Conservation (phyloP, 2,329 filamentous ascomycete species). For the Botrytis fragariae region DNA sequence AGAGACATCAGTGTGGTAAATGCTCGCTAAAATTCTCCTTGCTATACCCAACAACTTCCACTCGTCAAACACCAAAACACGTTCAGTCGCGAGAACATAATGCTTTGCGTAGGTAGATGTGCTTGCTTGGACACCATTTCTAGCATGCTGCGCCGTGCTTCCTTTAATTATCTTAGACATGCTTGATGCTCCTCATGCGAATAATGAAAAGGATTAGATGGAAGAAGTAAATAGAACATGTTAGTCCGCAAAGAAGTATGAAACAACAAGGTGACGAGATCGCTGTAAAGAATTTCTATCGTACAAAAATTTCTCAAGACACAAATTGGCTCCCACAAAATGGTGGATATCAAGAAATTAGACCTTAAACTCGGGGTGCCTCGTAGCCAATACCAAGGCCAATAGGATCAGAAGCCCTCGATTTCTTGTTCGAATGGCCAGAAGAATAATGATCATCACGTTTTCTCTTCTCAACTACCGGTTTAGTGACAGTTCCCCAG, state of each 20-base stretch:
- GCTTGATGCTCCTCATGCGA: neutral
- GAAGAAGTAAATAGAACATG: neutral
- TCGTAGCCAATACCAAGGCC: conserved; percentile 54
- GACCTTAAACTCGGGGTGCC: conserved; percentile 18
- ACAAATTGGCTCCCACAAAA: neutral
- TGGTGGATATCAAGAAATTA: neutral
- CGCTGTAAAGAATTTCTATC: neutral
- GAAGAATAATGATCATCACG: conserved; percentile 25
- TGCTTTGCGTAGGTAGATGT: neutral
- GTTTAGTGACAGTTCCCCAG: conserved; percentile 58
- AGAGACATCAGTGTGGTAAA: neutral
- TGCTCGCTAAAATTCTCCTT: neutral
- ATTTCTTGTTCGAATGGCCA: conserved; percentile 46
- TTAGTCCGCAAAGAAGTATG: neutral
- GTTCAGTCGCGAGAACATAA: neutral
- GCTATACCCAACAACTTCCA: neutral
- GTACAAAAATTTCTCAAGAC: neutral
- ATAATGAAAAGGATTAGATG: neutral
- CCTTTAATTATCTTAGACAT: neutral
- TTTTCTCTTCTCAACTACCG: conserved; percentile 43
- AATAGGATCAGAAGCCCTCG: conserved; percentile 47
- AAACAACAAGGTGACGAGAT: neutral
- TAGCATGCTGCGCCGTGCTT: neutral
- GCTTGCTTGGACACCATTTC: too few relatives aligned
- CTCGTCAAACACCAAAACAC: neutral